Base-by-base conservation (phyloP, 495 filamentous ascomycete genomes). In the Tetracladium marchalianum region DNA sequence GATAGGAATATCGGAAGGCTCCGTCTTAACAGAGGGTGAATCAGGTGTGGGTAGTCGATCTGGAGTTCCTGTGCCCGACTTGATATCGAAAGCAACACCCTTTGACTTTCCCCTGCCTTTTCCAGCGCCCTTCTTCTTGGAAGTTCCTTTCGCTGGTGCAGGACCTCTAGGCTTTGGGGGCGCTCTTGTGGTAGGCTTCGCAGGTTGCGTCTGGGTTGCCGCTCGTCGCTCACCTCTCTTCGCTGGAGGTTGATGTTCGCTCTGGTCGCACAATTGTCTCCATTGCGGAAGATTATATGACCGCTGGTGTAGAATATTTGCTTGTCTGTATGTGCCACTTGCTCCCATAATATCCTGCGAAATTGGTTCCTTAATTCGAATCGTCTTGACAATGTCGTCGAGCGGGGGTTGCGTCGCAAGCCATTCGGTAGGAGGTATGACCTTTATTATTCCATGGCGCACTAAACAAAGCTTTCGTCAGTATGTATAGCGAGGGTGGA, bases 211-310 rank as follows among this genome's bases (percentile, higher is more conserved):
- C 41, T 57, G 54, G 50, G 82, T 83, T 54, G 86, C 62, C 64
- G 80, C 67, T n/a, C 92, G 81, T 51, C 92, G 70, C 61, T 98
- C 90, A 39, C 93, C 92, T 58, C 92, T 77, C 49, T 80, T 82
- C n/a, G 93, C 92, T 2, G 93, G 92, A 0, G 90, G 93, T 56
- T 98, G 92, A 57, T 98, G 88, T 50, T 94, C 87, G 60, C 85
- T 85, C 63, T 94, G 87, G 41, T 95, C 84, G 55, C 87, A 93
- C 33, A 97, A 70, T 35, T 81, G 77, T 51, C 87, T 85, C 92
- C 92, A 98, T 62, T 97, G 88, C 1, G 90, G 90, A 7, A 98
- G 71, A 59, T 95, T 98, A 67, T 97, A 98, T 18, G 86, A 86
- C 62, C 93, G 75, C 63, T 93, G 87, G 62, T 93, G 90, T 59